Evolutionary conservation across 2,329 filamentous ascomycete species (phyloP), one percentile per base, ranked within the genome.

Genomic region (Aphanoascus verrucosus): DNA sequence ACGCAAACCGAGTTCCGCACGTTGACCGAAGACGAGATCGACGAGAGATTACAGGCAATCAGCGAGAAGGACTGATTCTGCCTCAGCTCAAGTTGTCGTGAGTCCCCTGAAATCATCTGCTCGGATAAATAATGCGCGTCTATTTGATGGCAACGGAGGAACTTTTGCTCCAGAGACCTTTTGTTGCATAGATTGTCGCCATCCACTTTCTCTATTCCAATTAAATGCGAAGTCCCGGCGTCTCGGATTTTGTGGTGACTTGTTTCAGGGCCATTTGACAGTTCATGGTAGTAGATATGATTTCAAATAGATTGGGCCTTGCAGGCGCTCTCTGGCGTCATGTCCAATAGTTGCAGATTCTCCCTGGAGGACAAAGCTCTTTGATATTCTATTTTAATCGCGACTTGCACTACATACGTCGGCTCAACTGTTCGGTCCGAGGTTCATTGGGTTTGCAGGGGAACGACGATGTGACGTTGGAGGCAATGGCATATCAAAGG

Each of bases 41-140:
- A 98, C 66, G 93, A 97, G 74, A 82, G 93, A 72, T 81, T 98
- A 76, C 90, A 97, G 74, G 89, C 91, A 54, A 98, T 98, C 71
- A 89, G 89, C 55, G 93, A 98, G 79, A 97, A 96, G 81, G 93
- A 98, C 74, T 98, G 80, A 82, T 41, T 19, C 23, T 14, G 14
- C 17, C 9, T 53, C 43, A 52, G 50, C 50, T 46, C 43, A 38
- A 46, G 28, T 46, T 37, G 31, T 8, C 31, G 7, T 14, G 14
- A 28, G 44, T 47, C 40, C 50, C 43, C 20, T 40, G 19, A 28
- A 46, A 5, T 1, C n/a, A 5, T 45, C 41, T 17, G 40, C 14
- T 44, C 31, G 28, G 37, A 46, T 46, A 15, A 38, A 43, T 5
- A 23, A 32, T 50, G 28, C 12, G 17, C 17, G n/a, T 32, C 44